These are phyloP conservation scores for Lentinula edodes DNA, from an alignment of 768 basidiomycete genomes.

Conservation along the genomic window DNA sequence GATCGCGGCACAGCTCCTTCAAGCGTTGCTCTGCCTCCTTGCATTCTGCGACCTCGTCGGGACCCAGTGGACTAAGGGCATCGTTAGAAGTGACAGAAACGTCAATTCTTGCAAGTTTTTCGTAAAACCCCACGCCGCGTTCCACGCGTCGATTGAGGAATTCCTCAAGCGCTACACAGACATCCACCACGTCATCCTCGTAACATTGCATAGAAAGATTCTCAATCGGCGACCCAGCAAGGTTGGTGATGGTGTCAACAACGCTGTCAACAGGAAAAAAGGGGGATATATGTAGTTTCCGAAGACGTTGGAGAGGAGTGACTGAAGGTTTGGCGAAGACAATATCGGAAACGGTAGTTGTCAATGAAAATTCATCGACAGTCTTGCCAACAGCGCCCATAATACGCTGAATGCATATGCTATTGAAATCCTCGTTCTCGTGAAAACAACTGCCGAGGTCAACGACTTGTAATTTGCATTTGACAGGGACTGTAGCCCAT, in stretches of 20 bases:
- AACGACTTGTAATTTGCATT: conserved; percentile 49
- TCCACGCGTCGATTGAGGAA: conserved; percentile 50
- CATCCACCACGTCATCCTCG: conserved; percentile 59
- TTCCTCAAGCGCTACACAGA: conserved; percentile 49
- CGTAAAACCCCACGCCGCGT: conserved; percentile 43
- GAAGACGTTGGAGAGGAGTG: conserved; percentile 45
- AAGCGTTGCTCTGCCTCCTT: conserved; percentile 36
- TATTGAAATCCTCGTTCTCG: conserved; percentile 48
- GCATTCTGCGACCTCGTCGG: conserved; percentile 34
- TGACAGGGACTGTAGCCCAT: conserved; percentile 48
- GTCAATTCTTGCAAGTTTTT: conserved; percentile 43
- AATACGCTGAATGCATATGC: conserved; percentile 52
- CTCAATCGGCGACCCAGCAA: conserved; percentile 57
- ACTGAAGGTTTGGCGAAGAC: conserved; percentile 35
- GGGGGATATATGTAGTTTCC: conserved; percentile 53
- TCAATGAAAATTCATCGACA: conserved; percentile 51
- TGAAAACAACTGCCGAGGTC: conserved; percentile 54
- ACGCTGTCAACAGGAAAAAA: conserved; percentile 59
- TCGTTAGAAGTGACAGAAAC: conserved; percentile 38
- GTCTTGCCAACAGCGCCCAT: conserved; percentile 52
- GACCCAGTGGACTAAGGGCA: conserved; percentile 18
- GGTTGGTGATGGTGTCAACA: conserved; percentile 51
- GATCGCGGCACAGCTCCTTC: conserved; percentile 44
- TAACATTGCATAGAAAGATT: conserved; percentile 53
- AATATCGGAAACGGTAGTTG: conserved; percentile 37